A percentile compares a stretch with the other conserved stretches of the same genome.
These are phyloP conservation scores for Biscogniauxia marginata DNA, from an alignment of 2,329 filamentous ascomycete species.

Conservation along the genomic window DNA sequence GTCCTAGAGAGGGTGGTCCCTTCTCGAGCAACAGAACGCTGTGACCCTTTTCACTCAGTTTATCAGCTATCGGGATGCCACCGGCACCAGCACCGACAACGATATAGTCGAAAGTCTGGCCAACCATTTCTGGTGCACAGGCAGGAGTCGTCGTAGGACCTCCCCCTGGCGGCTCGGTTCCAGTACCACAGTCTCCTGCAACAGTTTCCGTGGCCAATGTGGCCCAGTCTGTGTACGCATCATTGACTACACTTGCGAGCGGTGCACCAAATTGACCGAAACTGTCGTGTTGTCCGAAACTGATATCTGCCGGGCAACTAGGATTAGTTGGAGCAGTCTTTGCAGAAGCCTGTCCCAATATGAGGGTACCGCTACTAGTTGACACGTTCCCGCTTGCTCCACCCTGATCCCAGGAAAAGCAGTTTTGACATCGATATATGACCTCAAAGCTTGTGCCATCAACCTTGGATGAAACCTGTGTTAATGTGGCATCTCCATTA, in stretches of 20 bases:
- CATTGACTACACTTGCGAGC: constrained; percentile 31
- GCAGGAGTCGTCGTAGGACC: constrained; percentile 17
- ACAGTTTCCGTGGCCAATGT: constrained; percentile 42
- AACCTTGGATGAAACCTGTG: constrained; percentile 57
- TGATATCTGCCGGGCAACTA: constrained; percentile 42
- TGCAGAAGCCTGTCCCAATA: constrained; percentile 57
- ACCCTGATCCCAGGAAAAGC: constrained; percentile 54
- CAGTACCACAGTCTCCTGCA: constrained; percentile 33
- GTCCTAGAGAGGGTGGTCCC: constrained; percentile 59
- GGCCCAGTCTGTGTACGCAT: constrained; percentile 42
- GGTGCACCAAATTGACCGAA: constrained; percentile 53
- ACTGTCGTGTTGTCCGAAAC: constrained; percentile 53
- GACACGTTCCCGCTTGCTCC: constrained; percentile 42
- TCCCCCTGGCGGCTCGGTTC: constrained; percentile 14
- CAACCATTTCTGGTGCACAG: constrained; percentile 32
- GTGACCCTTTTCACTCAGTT: constrained; percentile 62
- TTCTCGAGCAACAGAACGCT: constrained; percentile 64
- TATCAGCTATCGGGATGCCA: constrained; percentile 58
- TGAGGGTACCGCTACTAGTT: constrained; percentile 43
- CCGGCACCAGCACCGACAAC: constrained; percentile 60
- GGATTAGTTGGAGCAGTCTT: constrained; percentile 41
- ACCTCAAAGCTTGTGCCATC: constrained; percentile 59
- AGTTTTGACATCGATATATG: constrained; percentile 63
- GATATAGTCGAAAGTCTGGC: constrained; percentile 56
- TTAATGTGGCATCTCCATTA: constrained; percentile 60